Base-by-base conservation (phyloP, 805 yeast species). In the Candida incommunis region DNA sequence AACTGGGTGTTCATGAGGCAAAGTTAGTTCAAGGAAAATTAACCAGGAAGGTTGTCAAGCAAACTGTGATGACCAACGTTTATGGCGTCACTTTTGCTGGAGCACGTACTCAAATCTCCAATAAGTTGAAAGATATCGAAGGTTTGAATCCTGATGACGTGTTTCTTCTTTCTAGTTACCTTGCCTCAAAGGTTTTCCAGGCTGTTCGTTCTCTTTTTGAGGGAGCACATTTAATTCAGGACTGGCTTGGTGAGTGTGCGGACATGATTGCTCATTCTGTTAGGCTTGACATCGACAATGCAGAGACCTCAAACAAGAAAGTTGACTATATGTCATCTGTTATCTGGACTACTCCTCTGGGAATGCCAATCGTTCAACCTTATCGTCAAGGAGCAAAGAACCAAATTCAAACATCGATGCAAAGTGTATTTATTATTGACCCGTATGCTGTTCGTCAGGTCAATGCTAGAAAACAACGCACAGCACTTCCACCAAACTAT, bases 31-130 rank as follows among this genome's bases (percentile, higher is more conserved):
- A 72, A 46, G 82, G 79, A 43, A 72, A 77, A 48, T 74, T 90
- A 46, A 73, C 80, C 18, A 74, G 98, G 54, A 90, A 90, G 59
- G 80, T 92, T 41, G 95, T 92, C 29, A 90, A 90, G 59, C 98
- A 90, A 61, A 86, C 98, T 0, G 97, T 90, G 22, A 90, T 90
- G 98, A 90, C 98, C 0, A 88, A 87, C 56, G 98, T 90, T 29
- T 90, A 90, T 59, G 98, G 98, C 55, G 98, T 90, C 11, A 90
- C 98, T 0, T 86, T 75, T 58, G 74, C 85, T 50, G 98, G 98
- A 16, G 98, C 97, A 0, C 76, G 85, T 16, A 80, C 79, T 2
- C 98, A 90, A 64, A 86, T 90, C 56, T 75, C 77, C 46, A 82
- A 80, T 56, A 88, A 88, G 58, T 65, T 90, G 46, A 74, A 72